Evolutionary conservation across 768 basidiomycete species (phyloP), one percentile per base, ranked within the genome.

Genomic region (Arthromyces matolae): DNA sequence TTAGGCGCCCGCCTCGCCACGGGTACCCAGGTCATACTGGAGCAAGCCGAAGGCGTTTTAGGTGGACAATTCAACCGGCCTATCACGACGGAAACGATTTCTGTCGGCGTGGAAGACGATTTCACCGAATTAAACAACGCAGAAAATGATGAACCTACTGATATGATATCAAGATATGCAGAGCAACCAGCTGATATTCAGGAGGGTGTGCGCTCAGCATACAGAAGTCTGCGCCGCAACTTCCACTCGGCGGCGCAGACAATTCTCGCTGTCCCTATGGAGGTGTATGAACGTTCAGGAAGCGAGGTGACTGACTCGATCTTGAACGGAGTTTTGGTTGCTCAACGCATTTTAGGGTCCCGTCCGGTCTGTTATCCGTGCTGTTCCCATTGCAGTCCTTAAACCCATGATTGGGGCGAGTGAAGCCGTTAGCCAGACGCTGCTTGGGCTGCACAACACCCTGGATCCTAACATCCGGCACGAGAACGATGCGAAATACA

Each of bases 341-440:
- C 41, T 52, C 51, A 39, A 20, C 23, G 31, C 55, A 44, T 43
- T 8, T 1, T 60, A 98, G 93, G 94, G 93, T 3, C 83, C 94
- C 42, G 87, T 94, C 18, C 86, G 86, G 47, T 89, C 95, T 19
- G 94, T 99, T 22, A 89, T 98, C 51, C 84, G 96, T 22, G 96
- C 96, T 23, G 93, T 98, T 9, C 96, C 96, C 5, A 94, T 98
- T 49, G 96, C 96, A 0, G 93, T 99, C 9, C 70, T 99, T 56
- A 93, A 91, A 59, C 93, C 96, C 2, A 95, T 96, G 92, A 99
- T 98, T 48, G 96, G 96, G 4, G 93, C 94, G 4, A 92, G 86
- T 41, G 95, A 96, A 67, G 96, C 96, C 3, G 87, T 98, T 50
- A 87, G 92, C 69, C 94, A 98, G 73, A 94, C 95, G 0, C 69